Base-by-base conservation (phyloP, 139 green algal genomes). In the Helicosporidium sp. region DNA sequence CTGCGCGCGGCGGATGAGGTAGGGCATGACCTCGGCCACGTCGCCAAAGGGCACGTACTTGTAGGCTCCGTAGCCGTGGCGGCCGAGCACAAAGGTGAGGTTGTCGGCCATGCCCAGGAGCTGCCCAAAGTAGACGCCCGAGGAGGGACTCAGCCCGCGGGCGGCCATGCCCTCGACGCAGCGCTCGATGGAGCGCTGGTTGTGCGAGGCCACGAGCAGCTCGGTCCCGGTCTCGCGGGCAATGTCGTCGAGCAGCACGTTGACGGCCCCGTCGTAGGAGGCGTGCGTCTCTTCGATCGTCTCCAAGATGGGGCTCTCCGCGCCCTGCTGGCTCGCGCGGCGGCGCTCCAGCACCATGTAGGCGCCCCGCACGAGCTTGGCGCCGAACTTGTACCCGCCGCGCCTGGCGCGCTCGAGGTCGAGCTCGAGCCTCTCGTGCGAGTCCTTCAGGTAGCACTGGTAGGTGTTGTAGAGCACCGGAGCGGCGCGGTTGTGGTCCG, bases 101-200 rank as follows among this genome's bases (percentile, higher is more conserved):
- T 82, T 70, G 69, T 94, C 84, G 3, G 62, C 55, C 84, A 94
- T 94, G 50, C 84, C 84, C 62, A 90, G 65, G 50, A 94, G 70
- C 70, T 84, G 81, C 1, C 77, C 84, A 62, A 94, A 93, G 62
- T 71, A 83, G 16, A 94, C 75, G 13, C 61, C 62, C 7, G 43
- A 37, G 5, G 16, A 31, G 4, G 69, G 69, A 2, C 69, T 46
- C 48, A 91, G 54, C 4, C 55, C 58, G 27, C 77, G 61, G 24
- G 48, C 45, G 0, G 44, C 25, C 76, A 93, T 85, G 12, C 44
- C 39, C 6, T 23, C 25, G 22, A 89, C 66, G 5, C 75, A 65
- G 1, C 23, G 37, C 64, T 90, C 69, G 13, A 92, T 66, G 16
- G 60, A 79, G 7, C 48, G 42, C 52, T 79, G 68, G 64, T 86